Evolutionary conservation across 495 filamentous ascomycete species (phyloP).

Genomic region (Neurospora tetraspora): DNA sequence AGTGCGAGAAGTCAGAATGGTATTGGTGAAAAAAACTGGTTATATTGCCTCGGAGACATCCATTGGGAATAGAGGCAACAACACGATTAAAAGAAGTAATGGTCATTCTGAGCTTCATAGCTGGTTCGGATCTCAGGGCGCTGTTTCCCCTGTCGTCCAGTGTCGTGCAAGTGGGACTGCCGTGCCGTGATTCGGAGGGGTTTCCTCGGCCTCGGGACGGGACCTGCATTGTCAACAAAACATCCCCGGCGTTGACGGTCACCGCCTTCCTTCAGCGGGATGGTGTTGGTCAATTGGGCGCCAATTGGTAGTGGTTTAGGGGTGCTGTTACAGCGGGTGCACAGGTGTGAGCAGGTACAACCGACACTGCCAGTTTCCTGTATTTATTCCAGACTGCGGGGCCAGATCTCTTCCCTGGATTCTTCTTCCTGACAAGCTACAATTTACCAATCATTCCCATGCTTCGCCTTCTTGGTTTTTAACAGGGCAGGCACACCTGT

Average conservation of each 20-base stretch:
- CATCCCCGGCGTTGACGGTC: background rate
- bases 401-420: no score
- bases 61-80: background rate
- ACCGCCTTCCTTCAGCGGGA: background rate
- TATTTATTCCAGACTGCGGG: no score
- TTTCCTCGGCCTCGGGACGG: background rate
- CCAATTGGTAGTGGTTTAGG: background rate
- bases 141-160: background rate
- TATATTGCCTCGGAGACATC: background rate
- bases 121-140: background rate
- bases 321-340: background rate
- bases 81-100: background rate
- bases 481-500: background rate
- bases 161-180: background rate
- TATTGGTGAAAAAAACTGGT: no score
- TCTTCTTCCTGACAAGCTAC: no score
- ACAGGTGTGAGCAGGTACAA: no score
- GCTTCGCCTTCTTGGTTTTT: no score
- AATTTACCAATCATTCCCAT: no score
- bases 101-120: background rate
- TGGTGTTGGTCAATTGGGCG: background rate
- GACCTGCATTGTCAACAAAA: background rate
- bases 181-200: background rate
- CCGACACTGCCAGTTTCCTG: no score
- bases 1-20: background rate